Conservation (phyloP, 306 rosid species). For the Sindora glabra region DNA sequence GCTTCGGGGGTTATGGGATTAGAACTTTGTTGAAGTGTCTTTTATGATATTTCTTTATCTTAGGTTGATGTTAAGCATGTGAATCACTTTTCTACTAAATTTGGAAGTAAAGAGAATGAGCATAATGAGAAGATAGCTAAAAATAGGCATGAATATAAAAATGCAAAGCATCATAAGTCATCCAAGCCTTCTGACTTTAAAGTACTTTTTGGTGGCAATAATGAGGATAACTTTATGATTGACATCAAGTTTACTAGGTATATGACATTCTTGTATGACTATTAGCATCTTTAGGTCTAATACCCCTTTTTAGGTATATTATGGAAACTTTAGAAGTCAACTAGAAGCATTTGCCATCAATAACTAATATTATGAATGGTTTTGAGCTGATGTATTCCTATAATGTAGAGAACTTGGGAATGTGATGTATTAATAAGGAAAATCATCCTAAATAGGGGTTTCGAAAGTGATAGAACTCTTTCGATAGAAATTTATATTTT, state of each 20-base stretch:
- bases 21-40: neutral
- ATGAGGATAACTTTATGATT: constrained; percentile 76
- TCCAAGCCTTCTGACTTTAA: constrained; percentile 70
- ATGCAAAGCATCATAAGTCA: constrained; percentile 29
- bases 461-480: no score
- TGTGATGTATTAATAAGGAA: no score
- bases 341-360: neutral
- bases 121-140: constrained; percentile 15
- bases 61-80: constrained; percentile 66
- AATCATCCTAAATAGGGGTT: no score
- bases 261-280: constrained; percentile 10
- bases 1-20: neutral
- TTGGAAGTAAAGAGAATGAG: constrained; percentile 54
- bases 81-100: constrained; percentile 67
- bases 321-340: constrained; percentile 1
- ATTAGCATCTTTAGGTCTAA: no score
- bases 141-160: constrained; percentile 23
- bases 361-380: neutral
- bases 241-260: constrained; percentile 92
- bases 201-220: constrained; percentile 74
- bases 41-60: constrained; percentile 13
- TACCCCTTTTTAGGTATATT: neutral
- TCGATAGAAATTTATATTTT: no score
- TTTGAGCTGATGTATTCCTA: no score
- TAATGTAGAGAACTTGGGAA: no score